These are phyloP conservation scores for Tolypocladium tundrense DNA, from an alignment of 2,329 filamentous ascomycete genomes.

Conservation along the genomic window DNA sequence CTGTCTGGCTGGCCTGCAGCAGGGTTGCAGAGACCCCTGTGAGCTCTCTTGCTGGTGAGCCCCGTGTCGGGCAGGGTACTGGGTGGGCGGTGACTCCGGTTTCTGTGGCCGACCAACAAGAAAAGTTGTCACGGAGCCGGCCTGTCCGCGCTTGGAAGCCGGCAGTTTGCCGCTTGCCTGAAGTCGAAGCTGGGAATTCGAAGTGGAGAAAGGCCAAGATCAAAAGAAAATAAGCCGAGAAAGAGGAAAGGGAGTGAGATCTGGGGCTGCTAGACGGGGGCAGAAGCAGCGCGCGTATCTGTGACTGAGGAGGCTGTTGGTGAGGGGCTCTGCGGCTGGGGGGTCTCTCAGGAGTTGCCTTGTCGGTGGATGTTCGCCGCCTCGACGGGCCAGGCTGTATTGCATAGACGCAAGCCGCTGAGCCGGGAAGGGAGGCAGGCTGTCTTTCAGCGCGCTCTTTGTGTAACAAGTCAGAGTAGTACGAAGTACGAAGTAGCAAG, in stretches of 20 bases:
- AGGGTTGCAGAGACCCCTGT: constrained; percentile 2
- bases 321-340: not conserved
- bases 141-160: not conserved
- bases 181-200: not conserved
- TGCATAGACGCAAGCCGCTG: constrained; percentile 4
- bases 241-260: not conserved
- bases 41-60: not conserved
- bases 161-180: not conserved
- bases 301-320: not conserved
- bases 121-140: not conserved
- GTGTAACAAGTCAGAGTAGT: not conserved
- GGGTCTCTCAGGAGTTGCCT: not conserved
- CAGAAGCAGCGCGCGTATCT: not conserved
- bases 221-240: not conserved
- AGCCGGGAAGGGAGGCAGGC: constrained; percentile 3
- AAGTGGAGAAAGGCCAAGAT: not conserved
- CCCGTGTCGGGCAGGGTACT: not conserved
- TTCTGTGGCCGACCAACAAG: not conserved
- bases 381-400: not conserved
- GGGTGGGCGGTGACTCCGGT: not conserved
- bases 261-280: not conserved
- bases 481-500: not conserved
- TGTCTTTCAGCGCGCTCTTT: constrained; percentile 2
- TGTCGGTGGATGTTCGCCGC: not conserved
- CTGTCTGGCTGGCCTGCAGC: constrained; percentile 4